These are phyloP conservation scores for Erythrophleum fordii DNA, from an alignment of 306 rosid genomes.

Conservation along the genomic window DNA sequence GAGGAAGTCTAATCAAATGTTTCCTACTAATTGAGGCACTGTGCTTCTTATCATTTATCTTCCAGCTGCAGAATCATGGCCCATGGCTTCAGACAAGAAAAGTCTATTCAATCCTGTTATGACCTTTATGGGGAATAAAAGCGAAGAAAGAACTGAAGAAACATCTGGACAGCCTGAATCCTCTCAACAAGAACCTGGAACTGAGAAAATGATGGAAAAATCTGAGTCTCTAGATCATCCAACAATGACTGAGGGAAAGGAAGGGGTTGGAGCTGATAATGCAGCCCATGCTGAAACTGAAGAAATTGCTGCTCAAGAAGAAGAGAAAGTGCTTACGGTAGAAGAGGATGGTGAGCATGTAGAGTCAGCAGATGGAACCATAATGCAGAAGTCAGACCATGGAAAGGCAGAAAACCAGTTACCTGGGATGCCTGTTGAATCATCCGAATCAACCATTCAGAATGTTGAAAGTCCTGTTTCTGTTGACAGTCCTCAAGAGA, in stretches of 20 bases:
- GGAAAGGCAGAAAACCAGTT: slow-evolving; percentile 52
- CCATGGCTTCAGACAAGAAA: slow-evolving; percentile 64
- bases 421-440: slow-evolving; percentile 50
- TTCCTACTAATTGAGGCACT: slow-evolving; percentile 40
- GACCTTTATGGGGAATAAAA: slow-evolving; percentile 75
- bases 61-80: slow-evolving; percentile 82
- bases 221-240: slow-evolving; percentile 51
- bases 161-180: slow-evolving; percentile 52
- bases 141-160: slow-evolving; percentile 57
- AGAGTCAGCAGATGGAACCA: slow-evolving; percentile 49
- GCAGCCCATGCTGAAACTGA: slow-evolving; percentile 45
- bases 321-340: slow-evolving; percentile 40
- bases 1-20: neutral
- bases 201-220: slow-evolving; percentile 48
- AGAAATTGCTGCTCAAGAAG: slow-evolving; percentile 47
- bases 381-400: slow-evolving; percentile 36
- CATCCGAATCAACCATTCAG: slow-evolving; percentile 48
- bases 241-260: slow-evolving; percentile 50
- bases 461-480: slow-evolving; percentile 51
- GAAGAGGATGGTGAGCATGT: slow-evolving; percentile 49
- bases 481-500: slow-evolving; percentile 49
- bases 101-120: slow-evolving; percentile 75
- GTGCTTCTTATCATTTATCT: slow-evolving; percentile 36
- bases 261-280: slow-evolving; percentile 42
- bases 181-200: slow-evolving; percentile 47